Evolutionary conservation across 176 grass and related monocot genomes (phyloP), one percentile per base, ranked within the genome.

Genomic region (Neostapfia colusana): DNA sequence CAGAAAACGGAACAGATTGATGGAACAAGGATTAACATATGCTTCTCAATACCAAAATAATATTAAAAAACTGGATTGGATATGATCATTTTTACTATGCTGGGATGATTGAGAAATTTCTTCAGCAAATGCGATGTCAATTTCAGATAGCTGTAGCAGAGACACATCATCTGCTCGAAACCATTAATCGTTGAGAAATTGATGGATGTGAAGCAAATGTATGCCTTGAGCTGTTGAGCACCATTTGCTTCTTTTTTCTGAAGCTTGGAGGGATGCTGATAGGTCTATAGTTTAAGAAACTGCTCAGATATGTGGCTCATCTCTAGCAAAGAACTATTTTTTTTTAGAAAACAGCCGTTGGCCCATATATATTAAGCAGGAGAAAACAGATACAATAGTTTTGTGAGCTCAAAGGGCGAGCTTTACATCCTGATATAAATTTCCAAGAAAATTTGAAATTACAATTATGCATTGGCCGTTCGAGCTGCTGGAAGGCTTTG

Each of bases 251-350:
- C 35, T n/a, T 65, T 65, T 39, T 38, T 65, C 62, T 65, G 62
- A 39, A n/a, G 28, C 35, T 65, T 65, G 35, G 28, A 17, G 34
- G 62, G 17, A n/a, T 39, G 34, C 1, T 39, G 34, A 65, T 65
- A 39, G 34, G 62, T 37, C 7, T 20, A 37, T 36, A 39, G 17
- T 65, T 65, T 40, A 40, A 39, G 36, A 16, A 65, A 40, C 0
- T 65, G 12, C 5, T 65, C 9, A 37, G 63, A 65, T 17, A 65
- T 65, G 63, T 39, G 63, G 35, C 35, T 65, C 63, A 65, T 65
- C 34, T 40, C 35, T n/a, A 65, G 6, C 14, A 38, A 65, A 39
- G 35, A 40, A 39, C 63, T 37, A 38, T 40, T n/a, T 31, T 16
- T n/a, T n/a, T n/a, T n/a, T n/a, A n/a, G n/a, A n/a, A n/a, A n/a